Conservation (phyloP, 1,284 basidiomycete genomes). For the Stereum hirsutum region DNA sequence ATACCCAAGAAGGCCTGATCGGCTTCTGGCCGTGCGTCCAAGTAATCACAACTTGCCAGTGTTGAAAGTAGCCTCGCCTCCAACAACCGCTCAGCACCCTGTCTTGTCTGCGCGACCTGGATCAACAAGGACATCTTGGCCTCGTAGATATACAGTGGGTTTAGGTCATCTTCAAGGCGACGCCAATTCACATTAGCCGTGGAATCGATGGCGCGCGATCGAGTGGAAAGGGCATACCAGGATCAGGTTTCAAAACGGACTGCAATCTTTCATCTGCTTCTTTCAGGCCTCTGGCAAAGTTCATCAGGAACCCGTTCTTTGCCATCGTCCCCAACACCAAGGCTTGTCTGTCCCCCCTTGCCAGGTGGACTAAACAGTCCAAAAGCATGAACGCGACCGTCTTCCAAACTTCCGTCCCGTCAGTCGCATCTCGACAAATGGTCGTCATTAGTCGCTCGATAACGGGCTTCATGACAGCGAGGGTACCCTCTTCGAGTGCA, state of each 20-base stretch:
- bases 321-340: constrained; percentile 51
- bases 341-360: constrained; percentile 53
- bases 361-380: constrained; percentile 67
- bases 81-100: constrained; percentile 80
- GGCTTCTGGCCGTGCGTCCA: constrained; percentile 75
- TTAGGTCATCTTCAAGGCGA: constrained; percentile 63
- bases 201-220: background rate
- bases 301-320: constrained; percentile 73
- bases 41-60: constrained; percentile 82
- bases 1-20: constrained; percentile 77
- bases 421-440: constrained; percentile 87
- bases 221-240: constrained; percentile 45
- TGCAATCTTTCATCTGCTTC: constrained; percentile 78
- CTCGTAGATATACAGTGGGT: constrained; percentile 92
- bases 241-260: constrained; percentile 80
- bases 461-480: constrained; percentile 51
- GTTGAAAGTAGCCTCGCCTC: constrained; percentile 74
- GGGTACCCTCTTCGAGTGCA: constrained; percentile 51
- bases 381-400: constrained; percentile 87
- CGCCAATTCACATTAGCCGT: no score
- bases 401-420: constrained; percentile 94
- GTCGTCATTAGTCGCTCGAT: constrained; percentile 71
- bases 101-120: constrained; percentile 72
- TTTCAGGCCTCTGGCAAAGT: constrained; percentile 79
- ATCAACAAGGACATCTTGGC: constrained; percentile 87